Percentiles rank a stretch among this genome's conserved stretches.
phyloP scores from a whole-genome alignment of 768 basidiomycete genomes.

The Phaeolepiota aurea region DNA sequence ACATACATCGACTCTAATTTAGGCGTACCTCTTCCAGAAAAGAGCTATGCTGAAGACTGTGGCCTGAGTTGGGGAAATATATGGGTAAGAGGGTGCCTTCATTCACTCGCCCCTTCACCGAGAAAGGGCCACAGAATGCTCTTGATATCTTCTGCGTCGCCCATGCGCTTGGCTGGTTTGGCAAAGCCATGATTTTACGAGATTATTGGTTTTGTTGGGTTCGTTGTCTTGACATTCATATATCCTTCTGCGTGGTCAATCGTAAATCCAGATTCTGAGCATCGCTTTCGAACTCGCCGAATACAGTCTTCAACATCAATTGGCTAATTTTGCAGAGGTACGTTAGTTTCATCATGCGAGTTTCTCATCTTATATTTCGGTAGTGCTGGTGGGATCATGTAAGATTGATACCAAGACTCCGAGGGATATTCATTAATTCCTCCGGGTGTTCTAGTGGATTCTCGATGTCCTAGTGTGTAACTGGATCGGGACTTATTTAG shows the following conservation, averaged over 20 bases:
- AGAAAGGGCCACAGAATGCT: constrained; percentile 42
- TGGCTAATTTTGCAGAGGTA: constrained; percentile 86
- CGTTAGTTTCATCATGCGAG: constrained; percentile 13
- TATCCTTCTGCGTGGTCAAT: constrained; percentile 4
- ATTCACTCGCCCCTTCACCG: too few relatives aligned
- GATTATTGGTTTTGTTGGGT: constrained; percentile 97
- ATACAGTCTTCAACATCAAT: constrained; percentile 80
- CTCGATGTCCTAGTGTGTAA: constrained; percentile 83
- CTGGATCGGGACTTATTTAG: constrained; percentile 81
- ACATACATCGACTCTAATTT: constrained; percentile 65
- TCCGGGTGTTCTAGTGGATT: constrained; percentile 54
- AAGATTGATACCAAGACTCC: constrained; percentile 13
- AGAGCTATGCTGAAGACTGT: constrained; percentile 82
- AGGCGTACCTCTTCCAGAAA: constrained; percentile 70
- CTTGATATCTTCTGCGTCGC: constrained; percentile 84
- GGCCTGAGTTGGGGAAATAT: constrained; percentile 49
- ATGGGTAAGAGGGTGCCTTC: constrained; percentile 54
- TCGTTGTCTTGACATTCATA: constrained; percentile 12
- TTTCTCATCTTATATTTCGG: constrained; percentile 10
- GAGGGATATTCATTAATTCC: constrained; percentile 2
- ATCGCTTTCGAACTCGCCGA: constrained; percentile 86
- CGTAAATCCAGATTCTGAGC: constrained; percentile 59
- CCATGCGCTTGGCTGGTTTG: constrained; percentile 84
- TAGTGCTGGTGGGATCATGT: constrained; percentile 96
- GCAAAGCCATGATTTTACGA: constrained; percentile 82